Percentiles rank a stretch among this genome's conserved stretches.
These are phyloP conservation scores for Hypoxylon sp. DNA, from an alignment of 2,329 filamentous ascomycete genomes.

Conservation along the genomic window DNA sequence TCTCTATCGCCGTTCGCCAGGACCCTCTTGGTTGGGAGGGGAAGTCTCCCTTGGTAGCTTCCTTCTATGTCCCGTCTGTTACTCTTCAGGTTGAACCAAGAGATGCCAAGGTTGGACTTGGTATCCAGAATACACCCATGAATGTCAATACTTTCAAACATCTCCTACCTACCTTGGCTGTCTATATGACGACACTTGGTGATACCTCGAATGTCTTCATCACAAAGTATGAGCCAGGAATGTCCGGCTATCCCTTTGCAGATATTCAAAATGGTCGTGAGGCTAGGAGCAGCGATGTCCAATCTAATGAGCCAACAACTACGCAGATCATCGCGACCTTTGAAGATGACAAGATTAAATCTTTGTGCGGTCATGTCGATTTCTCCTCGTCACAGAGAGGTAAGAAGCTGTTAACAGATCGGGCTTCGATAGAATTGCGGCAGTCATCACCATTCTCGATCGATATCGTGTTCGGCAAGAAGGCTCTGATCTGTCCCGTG, in stretches of 20 bases:
- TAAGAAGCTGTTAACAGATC: slow-evolving; percentile 58
- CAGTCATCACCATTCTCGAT: slow-evolving; percentile 60
- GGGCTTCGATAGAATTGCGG: slow-evolving; percentile 55
- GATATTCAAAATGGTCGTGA: slow-evolving; percentile 21
- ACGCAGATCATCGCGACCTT: slow-evolving; percentile 53
- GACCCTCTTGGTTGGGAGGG: slow-evolving; percentile 58
- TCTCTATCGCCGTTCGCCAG: slow-evolving; percentile 54
- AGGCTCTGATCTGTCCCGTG: slow-evolving; percentile 53
- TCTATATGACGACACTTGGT: slow-evolving; percentile 53
- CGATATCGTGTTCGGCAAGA: slow-evolving; percentile 58
- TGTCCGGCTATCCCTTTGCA: slow-evolving; percentile 32
- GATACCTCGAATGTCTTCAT: slow-evolving; percentile 52
- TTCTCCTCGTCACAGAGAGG: slow-evolving; percentile 56
- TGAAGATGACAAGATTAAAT: slow-evolving; percentile 52
- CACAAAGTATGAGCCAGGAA: slow-evolving; percentile 56
- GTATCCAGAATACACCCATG: slow-evolving; percentile 49
- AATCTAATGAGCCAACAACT: slow-evolving; percentile 32
- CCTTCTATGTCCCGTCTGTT: slow-evolving; percentile 59
- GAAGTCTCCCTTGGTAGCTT: slow-evolving; percentile 57
- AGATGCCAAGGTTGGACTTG: slow-evolving; percentile 54
- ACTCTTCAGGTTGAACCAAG: slow-evolving; percentile 55
- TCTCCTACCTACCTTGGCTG: slow-evolving; percentile 50
- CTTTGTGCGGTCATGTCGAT: slow-evolving; percentile 59
- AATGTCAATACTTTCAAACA: slow-evolving; percentile 48
- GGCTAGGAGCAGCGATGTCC: not conserved